Percentiles rank a stretch among this genome's conserved stretches.
Conservation (phyloP, 78 protist species). For the Dictyostelium intermedium region DNA sequence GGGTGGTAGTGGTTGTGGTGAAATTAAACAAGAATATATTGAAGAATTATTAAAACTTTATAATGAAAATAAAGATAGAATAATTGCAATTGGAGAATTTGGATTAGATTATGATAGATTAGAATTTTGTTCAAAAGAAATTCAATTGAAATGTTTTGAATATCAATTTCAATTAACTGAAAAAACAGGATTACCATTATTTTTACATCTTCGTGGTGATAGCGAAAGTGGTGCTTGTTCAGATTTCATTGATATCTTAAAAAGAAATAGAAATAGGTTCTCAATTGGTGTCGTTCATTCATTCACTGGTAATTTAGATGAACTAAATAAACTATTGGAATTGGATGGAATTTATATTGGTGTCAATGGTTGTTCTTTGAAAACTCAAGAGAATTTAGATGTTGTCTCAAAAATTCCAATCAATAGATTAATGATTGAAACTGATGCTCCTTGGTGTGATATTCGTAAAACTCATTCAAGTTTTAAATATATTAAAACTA, state of each 20-base stretch:
- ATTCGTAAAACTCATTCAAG: conserved; percentile 77
- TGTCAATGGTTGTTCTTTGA: conserved; percentile 79
- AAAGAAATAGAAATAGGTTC: conserved; percentile 41
- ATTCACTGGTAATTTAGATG: conserved; percentile 66
- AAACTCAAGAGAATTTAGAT: conserved; percentile 76
- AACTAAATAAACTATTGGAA: conserved; percentile 10
- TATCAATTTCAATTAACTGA: conserved; percentile 51
- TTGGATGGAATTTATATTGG: conserved; percentile 72
- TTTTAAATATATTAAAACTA: conserved; percentile 46
- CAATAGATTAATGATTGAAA: conserved; percentile 70
- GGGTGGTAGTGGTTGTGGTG: background rate
- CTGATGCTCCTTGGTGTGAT: conserved; percentile 85
- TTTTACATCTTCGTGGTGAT: conserved; percentile 51
- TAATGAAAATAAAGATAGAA: conserved; percentile 23
- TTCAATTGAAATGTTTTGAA: conserved; percentile 68
- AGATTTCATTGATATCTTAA: conserved; percentile 59
- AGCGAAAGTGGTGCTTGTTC: conserved; percentile 16
- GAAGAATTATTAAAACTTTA: background rate
- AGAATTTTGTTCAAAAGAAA: conserved; percentile 67
- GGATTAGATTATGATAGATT: conserved; percentile 82
- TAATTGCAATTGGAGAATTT: conserved; percentile 80
- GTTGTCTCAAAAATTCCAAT: conserved; percentile 61
- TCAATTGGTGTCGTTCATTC: conserved; percentile 81
- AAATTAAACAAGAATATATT: conserved; percentile 17
- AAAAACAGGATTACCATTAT: conserved; percentile 45